phyloP scores from a whole-genome alignment of 139 green algal species.

The Chlamydomonas sphaeroides region DNA sequence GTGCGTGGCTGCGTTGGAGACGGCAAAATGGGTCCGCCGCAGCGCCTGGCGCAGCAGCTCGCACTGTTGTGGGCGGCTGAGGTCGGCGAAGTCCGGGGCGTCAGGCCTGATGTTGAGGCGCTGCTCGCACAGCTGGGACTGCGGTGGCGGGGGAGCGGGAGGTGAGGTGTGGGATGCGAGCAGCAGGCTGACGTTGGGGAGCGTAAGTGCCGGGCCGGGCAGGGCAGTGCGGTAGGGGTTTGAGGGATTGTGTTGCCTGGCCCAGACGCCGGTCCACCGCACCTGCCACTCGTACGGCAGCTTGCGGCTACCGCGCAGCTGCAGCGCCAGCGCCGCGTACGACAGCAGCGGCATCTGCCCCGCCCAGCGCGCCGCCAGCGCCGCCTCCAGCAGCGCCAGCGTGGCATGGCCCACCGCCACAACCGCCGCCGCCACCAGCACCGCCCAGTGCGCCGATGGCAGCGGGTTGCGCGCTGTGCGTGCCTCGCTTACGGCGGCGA shows the following conservation, averaged over 20 bases:
- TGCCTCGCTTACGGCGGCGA: background rate
- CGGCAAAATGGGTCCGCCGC: slow-evolving; percentile 10
- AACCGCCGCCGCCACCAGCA: slow-evolving; percentile 2
- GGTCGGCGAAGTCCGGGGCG: slow-evolving; percentile 9
- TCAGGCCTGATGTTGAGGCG: slow-evolving; percentile 22
- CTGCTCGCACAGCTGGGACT: background rate
- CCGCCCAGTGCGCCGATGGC: background rate
- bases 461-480: background rate
- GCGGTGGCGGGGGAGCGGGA: background rate
- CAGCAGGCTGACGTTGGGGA: no score
- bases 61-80: slow-evolving; percentile 36
- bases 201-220: no score
- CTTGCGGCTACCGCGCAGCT: slow-evolving; percentile 22
- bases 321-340: slow-evolving; percentile 9
- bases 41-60: slow-evolving; percentile 20
- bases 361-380: slow-evolving; percentile 17
- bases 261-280: background rate
- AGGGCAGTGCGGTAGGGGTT: no score
- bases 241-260: no score
- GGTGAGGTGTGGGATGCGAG: background rate
- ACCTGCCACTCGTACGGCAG: slow-evolving; percentile 44
- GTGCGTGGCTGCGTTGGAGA: slow-evolving; percentile 28
- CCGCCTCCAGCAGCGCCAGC: background rate
- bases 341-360: slow-evolving; percentile 5
- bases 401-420: slow-evolving; percentile 5